Evolutionary conservation across 306 rosid genomes (phyloP), one percentile per base, ranked within the genome.

Genomic region (Clitoria ternatea): DNA sequence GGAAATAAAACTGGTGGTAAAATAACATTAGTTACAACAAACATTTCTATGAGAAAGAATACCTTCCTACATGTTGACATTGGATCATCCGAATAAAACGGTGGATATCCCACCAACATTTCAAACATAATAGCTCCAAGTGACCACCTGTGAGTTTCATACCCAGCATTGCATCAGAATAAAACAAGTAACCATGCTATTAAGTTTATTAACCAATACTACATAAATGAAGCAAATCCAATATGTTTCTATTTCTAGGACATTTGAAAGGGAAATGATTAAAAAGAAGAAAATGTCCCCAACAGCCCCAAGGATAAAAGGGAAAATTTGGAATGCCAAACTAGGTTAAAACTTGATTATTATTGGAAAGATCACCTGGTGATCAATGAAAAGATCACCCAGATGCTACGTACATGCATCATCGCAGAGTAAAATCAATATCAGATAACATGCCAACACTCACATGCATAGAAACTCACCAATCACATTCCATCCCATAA

Each of bases 81-180:
- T 40, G 99, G 96, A 80, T 95, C 99, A 79, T 95, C 99, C 26
- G 99, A 95, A 87, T 91, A 95, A 80, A 95, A 95, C 27, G 99
- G 99, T 2, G 99, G 99, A 66, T 86, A 95, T 11, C 99, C 99
- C 47, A 95, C 97, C 24, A 95, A 79, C 99, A 95, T 95, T 87
- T 95, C 99, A 78, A 81, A 95, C 99, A 91, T 95, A 61, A 95
- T 95, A 73, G 99, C 99, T 72, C 99, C 99, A 71, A 95, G 97
- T 44, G 99, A 95, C 99, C 99, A 95, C 99, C 99, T 91, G 84
- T 24, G 42, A 66, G 45, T 78, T 70, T 45, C 9, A 59, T 27
- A 72, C 35, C 69, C 69, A 76, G 42, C 15, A 48, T 52, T 45
- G 29, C 26, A 20, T 73, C 72, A 61, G 13, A 69, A 77, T 53